Evolutionary conservation across 352 stramenopile species (phyloP), one percentile per base, ranked within the genome.

Genomic region (Albugo candida): DNA sequence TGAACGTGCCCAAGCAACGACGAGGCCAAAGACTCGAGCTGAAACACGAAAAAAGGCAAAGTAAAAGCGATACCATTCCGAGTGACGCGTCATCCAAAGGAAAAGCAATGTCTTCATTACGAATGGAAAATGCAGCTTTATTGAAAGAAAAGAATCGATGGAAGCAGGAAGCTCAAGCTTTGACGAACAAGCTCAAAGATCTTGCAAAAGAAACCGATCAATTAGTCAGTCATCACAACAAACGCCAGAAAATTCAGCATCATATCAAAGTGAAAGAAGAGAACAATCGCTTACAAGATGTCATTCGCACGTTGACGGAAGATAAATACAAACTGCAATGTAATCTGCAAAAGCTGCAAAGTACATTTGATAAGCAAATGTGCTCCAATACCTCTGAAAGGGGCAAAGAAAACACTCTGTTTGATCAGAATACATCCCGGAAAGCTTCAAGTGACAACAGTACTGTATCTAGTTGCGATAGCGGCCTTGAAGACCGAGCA

Each of bases 211-310:
- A 71, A 40, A 83, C 83, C 34, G 70, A 83, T 51, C 70, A 82
- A 47, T 66, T 88, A 8, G 70, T 84, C 8, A 72, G 72, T 2
- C 75, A 88, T 35, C 60, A 81, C 54, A 88, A 88, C 51, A 76
- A 65, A 36, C 66, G 70, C 10, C 75, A 88, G 48, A 83, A 81
- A 56, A 88, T 88, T 52, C 75, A 88, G 48, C 70, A 88, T 31
- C 72, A 88, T 42, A 67, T 70, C 43, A 77, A 74, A 41, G 67
- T 88, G 14, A 88, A 88, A 48, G 75, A 85, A 27, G 71, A 88
- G 47, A 83, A 83, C 55, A 88, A 88, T 37, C 64, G 71, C 18
- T 51, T 88, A 14, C 51, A 81, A n/a, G 56, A 70, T 13, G 66
- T 83, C n/a, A 63, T 87, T 17, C 65, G 64, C 10, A 60, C 72